phyloP scores from a whole-genome alignment of 352 stramenopile genomes.

The Phytophthora sojae region DNA sequence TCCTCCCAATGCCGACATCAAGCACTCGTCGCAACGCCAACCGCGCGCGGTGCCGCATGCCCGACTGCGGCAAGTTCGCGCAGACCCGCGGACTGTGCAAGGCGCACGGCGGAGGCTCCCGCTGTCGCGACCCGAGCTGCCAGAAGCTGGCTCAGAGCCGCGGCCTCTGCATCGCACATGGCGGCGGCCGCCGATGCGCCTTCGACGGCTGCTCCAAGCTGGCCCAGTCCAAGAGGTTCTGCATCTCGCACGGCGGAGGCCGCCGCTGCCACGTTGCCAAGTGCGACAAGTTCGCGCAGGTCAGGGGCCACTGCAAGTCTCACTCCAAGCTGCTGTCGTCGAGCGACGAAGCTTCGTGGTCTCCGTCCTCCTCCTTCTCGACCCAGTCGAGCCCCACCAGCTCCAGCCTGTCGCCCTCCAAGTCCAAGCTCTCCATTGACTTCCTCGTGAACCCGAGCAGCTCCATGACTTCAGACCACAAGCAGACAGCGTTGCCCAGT shows the following conservation, averaged over 20 bases:
- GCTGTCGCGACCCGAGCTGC: conserved; percentile 73
- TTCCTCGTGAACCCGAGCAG: conserved; percentile 55
- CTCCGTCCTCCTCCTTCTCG: conserved; percentile 19
- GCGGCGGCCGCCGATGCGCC: conserved; percentile 74
- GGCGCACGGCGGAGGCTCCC: conserved; percentile 81
- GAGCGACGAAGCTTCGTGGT: conserved; percentile 17
- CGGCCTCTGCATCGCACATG: conserved; percentile 82
- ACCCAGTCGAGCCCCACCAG: conserved; percentile 3
- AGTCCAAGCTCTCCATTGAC: conserved; percentile 59
- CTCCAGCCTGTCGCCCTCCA: conserved; percentile 30
- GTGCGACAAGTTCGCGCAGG: conserved; percentile 87
- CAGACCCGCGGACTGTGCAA: conserved; percentile 82
- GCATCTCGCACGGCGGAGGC: conserved; percentile 81
- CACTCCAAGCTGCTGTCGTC: conserved; percentile 72
- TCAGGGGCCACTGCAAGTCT: conserved; percentile 84
- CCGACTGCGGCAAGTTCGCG: conserved; percentile 78
- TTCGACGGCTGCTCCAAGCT: conserved; percentile 73
- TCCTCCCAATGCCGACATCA: conserved; percentile 34
- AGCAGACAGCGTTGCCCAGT: conserved; percentile 4
- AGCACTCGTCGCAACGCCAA: conserved; percentile 61
- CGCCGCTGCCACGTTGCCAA: conserved; percentile 69
- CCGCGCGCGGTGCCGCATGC: conserved; percentile 73
- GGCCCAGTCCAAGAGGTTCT: conserved; percentile 80
- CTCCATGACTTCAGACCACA: conserved; percentile 1
- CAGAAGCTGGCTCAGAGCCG: conserved; percentile 81